A percentile compares a stretch with the other conserved stretches of the same genome.
phyloP scores from a whole-genome alignment of 169 alveolate genomes.

The Eimeria praecox region DNA sequence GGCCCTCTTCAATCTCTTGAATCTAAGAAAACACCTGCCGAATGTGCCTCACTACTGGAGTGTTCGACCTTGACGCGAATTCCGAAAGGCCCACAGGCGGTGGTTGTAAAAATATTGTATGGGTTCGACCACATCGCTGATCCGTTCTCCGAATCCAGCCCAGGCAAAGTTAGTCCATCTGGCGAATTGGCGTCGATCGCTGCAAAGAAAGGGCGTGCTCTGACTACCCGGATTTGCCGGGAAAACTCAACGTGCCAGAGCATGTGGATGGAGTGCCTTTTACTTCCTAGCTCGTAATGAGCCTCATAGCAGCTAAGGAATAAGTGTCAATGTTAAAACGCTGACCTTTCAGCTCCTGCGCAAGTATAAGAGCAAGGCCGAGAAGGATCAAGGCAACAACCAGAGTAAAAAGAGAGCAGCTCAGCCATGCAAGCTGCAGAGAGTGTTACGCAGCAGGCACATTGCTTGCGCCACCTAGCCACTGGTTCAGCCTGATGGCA shows the following conservation, averaged over 20 bases:
- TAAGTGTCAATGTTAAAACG: neutral
- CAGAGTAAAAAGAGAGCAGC: constrained; percentile 53
- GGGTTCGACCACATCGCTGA: constrained; percentile 58
- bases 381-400: neutral
- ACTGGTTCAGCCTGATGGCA: neutral
- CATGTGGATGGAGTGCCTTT: neutral
- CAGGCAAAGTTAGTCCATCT: constrained; percentile 6
- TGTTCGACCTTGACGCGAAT: constrained; percentile 76
- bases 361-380: constrained; percentile 41
- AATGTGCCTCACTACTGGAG: constrained; percentile 70
- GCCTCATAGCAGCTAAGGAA: neutral
- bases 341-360: constrained; percentile 41
- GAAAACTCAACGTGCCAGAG: neutral
- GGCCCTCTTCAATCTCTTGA: neutral
- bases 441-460: constrained; percentile 11
- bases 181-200: constrained; percentile 51
- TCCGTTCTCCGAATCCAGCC: neutral
- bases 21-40: neutral
- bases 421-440: constrained; percentile 73
- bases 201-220: neutral
- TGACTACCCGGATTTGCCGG: neutral
- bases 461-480: neutral
- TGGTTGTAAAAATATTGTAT: constrained; percentile 71
- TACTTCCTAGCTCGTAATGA: neutral
- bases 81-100: constrained; percentile 74